Evolutionary conservation across 1,139 yeast genomes (phyloP), one percentile per base, ranked within the genome.

Genomic region (Saccharomyces pastorianus): DNA sequence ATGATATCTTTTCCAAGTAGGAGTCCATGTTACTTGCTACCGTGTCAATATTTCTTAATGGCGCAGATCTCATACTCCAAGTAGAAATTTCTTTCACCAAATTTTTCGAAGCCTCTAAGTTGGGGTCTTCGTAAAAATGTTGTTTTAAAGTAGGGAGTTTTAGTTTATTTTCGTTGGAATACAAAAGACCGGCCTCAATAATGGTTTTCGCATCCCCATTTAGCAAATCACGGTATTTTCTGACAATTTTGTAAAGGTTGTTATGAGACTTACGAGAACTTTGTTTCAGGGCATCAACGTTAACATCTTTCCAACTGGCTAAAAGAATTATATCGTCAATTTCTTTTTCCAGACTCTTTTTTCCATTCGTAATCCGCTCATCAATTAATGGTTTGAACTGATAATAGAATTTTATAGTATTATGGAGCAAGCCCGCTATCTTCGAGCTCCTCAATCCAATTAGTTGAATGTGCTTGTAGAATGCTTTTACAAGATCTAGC

Each of bases 231-330:
- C 99, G 81, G 68, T 88, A 93, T 67, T 89, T 90, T 59, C 93
- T 79, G 8, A 93, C 87, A 56, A 88, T 70, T 71, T 90, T 93
- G 78, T 85, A 93, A 56, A 95, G 81, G 62, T 78, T 83, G 59
- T 83, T 81, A 67, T 95, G 99, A 0, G 98, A 90, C 53, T 85
- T 81, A 61, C 88, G 83, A 3, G 99, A 93, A 72, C 96, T 88
- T 70, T 91, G 97, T 62, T 88, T 89, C 62, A 95, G 77, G 0
- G 99, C 96, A 66, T 86, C 95, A 50, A 90, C 83, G 64, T 95
- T 95, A 11, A 91, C 93, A 71, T 95, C 99, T 64, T 91, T 90
- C 98, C 99, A 95, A 66, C 96, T 88, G 1, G 98, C 97, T 31
- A 95, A 76, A 51, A 89, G 73, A 51, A 93, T 89, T 4, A 90